Conservation (phyloP, 768 basidiomycete genomes). For the Auricularia cornea region DNA sequence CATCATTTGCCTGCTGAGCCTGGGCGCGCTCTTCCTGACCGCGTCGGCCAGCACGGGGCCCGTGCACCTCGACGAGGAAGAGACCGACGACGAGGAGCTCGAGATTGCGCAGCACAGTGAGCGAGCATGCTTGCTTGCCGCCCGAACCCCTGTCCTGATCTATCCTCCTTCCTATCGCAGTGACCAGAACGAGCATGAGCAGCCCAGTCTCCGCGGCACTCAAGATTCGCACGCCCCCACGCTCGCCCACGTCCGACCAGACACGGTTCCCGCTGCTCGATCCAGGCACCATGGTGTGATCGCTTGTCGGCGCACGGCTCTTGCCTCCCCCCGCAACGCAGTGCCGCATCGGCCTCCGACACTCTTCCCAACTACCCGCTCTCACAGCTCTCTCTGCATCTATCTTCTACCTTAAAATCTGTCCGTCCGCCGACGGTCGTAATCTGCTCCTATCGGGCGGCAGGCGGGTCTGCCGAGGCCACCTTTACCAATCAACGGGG, state of each 20-base stretch:
- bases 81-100: not conserved
- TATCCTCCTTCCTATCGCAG: not conserved
- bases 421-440: too few relatives aligned
- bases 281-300: not conserved
- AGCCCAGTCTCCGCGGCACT: not conserved
- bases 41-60: not conserved
- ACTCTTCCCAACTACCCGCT: too few relatives aligned
- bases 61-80: not conserved
- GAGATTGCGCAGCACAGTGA: not conserved
- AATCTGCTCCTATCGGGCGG: too few relatives aligned
- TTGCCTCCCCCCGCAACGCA: not conserved
- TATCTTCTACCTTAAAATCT: too few relatives aligned
- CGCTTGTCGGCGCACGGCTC: not conserved
- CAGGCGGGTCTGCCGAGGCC: too few relatives aligned
- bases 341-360: not conserved
- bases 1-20: not conserved
- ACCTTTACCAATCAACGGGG: too few relatives aligned
- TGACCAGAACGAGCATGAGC: not conserved
- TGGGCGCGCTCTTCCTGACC: not conserved
- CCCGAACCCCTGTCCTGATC: not conserved
- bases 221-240: not conserved
- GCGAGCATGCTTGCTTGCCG: not conserved
- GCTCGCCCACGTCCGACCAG: not conserved
- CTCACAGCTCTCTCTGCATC: too few relatives aligned
- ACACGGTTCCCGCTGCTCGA: not conserved